Conservation (phyloP, 1,139 yeast genomes). For the Entelexis sorbosivorans region DNA sequence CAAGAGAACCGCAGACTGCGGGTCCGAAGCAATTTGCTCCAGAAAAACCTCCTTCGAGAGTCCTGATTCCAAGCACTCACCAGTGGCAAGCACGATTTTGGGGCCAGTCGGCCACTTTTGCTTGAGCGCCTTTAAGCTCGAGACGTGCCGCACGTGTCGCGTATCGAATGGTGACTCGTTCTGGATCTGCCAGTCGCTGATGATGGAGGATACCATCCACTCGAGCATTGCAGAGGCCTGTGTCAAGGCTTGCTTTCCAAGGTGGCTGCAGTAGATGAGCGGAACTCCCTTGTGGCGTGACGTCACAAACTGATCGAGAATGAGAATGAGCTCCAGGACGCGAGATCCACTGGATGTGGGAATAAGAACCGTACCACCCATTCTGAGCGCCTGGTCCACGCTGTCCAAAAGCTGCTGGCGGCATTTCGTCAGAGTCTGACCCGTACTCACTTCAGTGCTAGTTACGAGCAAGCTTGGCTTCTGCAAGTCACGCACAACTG, state of each 20-base stretch:
- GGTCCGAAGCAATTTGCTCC: constrained; percentile 46
- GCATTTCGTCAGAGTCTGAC: constrained; percentile 33
- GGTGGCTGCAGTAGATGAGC: constrained; percentile 60
- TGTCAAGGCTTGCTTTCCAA: constrained; percentile 66
- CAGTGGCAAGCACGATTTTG: constrained; percentile 72
- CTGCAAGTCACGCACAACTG: constrained; percentile 51
- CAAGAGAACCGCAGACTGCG: constrained; percentile 56
- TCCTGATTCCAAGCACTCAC: constrained; percentile 56
- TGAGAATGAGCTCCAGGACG: constrained; percentile 63
- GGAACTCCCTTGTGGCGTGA: constrained; percentile 41
- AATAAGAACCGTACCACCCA: constrained; percentile 63
- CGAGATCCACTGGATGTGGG: constrained; percentile 83
- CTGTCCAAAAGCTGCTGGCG: constrained; percentile 47
- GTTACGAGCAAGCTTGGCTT: constrained; percentile 83
- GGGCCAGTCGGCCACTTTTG: constrained; percentile 51
- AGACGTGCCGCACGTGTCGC: constrained; percentile 46
- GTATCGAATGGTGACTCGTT: constrained; percentile 56
- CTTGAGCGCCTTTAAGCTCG: constrained; percentile 49
- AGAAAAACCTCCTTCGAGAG: constrained; percentile 51
- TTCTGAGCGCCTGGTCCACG: constrained; percentile 55
- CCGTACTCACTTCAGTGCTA: constrained; percentile 52
- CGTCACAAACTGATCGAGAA: constrained; percentile 41
- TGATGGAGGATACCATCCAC: constrained; percentile 81
- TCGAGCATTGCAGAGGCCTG: constrained; percentile 85
- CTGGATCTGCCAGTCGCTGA: constrained; percentile 70